Evolutionary conservation across 306 rosid genomes (phyloP).

Genomic region (Fragaria ananassa): DNA sequence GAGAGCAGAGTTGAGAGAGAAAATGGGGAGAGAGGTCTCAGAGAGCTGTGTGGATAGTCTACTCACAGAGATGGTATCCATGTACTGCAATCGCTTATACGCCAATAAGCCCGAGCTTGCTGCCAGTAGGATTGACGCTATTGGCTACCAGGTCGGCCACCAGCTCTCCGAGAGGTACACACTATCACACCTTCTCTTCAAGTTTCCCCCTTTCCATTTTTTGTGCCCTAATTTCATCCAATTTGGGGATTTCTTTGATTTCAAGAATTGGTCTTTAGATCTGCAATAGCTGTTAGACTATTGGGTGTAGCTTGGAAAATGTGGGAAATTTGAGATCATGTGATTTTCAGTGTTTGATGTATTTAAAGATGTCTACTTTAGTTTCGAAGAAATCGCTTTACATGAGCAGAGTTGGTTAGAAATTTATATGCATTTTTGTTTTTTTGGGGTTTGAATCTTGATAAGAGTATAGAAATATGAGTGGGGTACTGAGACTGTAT

Average conservation of each 20-base stretch:
- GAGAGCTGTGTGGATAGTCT: constrained; percentile 91
- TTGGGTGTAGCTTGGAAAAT: background rate
- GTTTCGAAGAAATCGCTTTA: background rate
- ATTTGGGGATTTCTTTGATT: background rate
- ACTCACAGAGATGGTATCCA: constrained; percentile 83
- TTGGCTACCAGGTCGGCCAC: constrained; percentile 95
- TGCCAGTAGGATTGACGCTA: constrained; percentile 93
- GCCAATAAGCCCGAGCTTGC: constrained; percentile 92
- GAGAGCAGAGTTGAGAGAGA: background rate
- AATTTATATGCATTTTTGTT: background rate
- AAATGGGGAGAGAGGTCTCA: constrained; percentile 84
- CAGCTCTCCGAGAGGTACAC: constrained; percentile 95
- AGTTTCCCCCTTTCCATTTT: background rate
- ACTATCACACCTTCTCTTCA: constrained; percentile 9
- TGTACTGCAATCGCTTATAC: constrained; percentile 79
- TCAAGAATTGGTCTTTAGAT: constrained; percentile 22
- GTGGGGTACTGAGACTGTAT: background rate
- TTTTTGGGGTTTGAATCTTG: background rate
- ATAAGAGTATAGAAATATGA: background rate
- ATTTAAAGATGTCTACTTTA: background rate
- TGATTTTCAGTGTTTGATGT: background rate
- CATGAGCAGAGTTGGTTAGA: background rate
- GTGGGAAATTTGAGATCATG: background rate
- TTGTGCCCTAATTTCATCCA: background rate
- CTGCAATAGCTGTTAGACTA: constrained; percentile 7